Base-by-base conservation (phyloP, 495 filamentous ascomycete genomes). In the Copromyces sp. region DNA sequence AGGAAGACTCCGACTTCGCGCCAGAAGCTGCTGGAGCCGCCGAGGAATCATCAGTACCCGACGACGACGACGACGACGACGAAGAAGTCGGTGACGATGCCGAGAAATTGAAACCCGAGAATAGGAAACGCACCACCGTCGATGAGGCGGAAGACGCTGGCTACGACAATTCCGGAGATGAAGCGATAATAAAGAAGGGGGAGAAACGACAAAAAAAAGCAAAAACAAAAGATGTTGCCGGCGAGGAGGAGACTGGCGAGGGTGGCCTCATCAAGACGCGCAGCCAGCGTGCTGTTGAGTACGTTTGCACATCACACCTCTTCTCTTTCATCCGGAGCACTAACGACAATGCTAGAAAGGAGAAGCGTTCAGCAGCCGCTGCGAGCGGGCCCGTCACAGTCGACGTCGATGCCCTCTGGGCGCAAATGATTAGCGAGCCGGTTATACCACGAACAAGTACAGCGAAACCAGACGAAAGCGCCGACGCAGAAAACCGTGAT, bases 391-490 rank as follows among this genome's bases (percentile, higher is more conserved):
- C 89, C 3, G 90, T 91, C 9, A 97, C 94, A 12, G 83, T 95
- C 68, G 92, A 99, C 78, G 92, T 99, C n/a, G 91, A 98, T 73
- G 89, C 89, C 12, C 77, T 98, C 17, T 99, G 95, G 95, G 87
- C 86, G 39, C 86, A 89, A 76, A 93, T 99, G 92, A 90, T 87
- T 32, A 82, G 87, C 70, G 79, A 74, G 38, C 73, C 81, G 1
- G 61, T 47, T 9, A 40, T 45, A 11, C 70, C 16, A 9, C 35
- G 40, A 16, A 16, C 68, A 16, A 68, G 68, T 20, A 17, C 6
- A 68, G 70, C 69, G 47, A 47, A 42, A 16, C 72, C n/a, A 16
- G 72, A 41, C 73, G 41, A 41, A 45, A 45, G 44, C 68, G 24
- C 72, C 69, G 44, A 47, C 69, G 39, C 73, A 59, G 70, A 70